Evolutionary conservation across 345 rosid species (phyloP), one percentile per base, ranked within the genome.

Genomic region (Rhizophora mangle): DNA sequence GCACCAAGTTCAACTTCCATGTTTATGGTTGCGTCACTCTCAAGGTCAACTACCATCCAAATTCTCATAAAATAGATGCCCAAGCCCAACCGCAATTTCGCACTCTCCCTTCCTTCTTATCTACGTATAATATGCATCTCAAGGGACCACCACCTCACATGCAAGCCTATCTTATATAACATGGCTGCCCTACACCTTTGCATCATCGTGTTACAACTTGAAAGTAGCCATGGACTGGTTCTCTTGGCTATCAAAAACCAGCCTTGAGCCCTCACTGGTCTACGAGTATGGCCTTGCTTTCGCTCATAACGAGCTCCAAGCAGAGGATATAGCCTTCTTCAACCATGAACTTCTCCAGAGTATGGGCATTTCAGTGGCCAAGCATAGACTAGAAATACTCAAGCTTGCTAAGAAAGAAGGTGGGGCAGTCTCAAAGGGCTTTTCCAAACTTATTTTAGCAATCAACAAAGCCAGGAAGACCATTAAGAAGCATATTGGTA

Each of bases 331-430:
- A n/a, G n/a, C 81, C 60, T 69, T 77, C 77, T 89, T 93, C 74
- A 79, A 88, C 85, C 96, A 93, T 65, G 94, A 84, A 26, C 86
- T 84, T 68, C 98, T 93, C 61, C 86, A 77, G 30, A 83, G 89
- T 73, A 87, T 86, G 84, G 98, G 98, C 36, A 82, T 93, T 46
- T 76, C 80, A 26, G 85, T 90, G 5, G 89, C 97, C 68, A 85
- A 89, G 74, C 96, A 93, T 67, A 78, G 98, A 60, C 83, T 84
- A 20, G 92, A 93, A 78, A 93, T 93, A 51, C 87, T 93, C 72
- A 93, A 87, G 80, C 82, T 86, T 18, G 87, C 88, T n/a, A 79
- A 65, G 63, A 87, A 75, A 69, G 92, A 88, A 66, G 36, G 31
- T 21, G 73, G 70, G 8, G 58, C 70, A n/a, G 53, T 72, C 54